Conservation (phyloP, 768 basidiomycete species). For the Leucosporidium creatinivorum region DNA sequence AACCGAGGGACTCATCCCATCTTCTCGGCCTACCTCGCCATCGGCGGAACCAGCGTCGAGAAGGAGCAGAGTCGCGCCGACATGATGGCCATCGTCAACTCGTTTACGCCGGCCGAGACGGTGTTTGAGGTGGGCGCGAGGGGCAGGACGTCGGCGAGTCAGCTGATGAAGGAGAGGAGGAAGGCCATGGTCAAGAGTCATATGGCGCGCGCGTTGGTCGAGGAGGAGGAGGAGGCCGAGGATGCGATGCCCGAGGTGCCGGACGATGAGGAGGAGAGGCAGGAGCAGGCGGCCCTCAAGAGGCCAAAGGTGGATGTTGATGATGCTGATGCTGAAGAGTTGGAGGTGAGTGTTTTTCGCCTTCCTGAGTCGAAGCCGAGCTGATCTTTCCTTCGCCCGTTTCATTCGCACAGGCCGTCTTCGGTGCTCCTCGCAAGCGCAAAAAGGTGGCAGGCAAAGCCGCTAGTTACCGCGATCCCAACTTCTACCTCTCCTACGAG, state of each 20-base stretch:
- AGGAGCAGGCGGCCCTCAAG: slow-evolving; percentile 55
- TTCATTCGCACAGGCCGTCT: slow-evolving; percentile 52
- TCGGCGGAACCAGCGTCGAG: slow-evolving; percentile 17
- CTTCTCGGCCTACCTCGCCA: slow-evolving; percentile 30
- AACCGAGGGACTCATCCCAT: slow-evolving; percentile 65
- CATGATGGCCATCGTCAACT: slow-evolving; percentile 64
- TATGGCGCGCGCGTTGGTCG: slow-evolving; percentile 12
- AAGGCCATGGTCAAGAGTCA: slow-evolving; percentile 58
- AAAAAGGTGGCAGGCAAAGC: slow-evolving; percentile 22
- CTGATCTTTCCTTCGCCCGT: neutral
- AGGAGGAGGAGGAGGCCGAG: slow-evolving; percentile 30
- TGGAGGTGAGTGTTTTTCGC: slow-evolving; percentile 14
- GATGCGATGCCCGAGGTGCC: slow-evolving; percentile 33
- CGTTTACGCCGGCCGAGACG: slow-evolving; percentile 80
- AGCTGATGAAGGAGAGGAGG: slow-evolving; percentile 80
- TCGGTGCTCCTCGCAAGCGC: slow-evolving; percentile 51
- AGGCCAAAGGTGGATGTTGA: slow-evolving; percentile 12
- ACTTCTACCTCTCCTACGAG: slow-evolving; percentile 87
- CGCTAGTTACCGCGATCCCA: slow-evolving; percentile 62
- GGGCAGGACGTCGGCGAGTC: slow-evolving; percentile 56
- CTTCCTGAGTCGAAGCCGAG: too few relatives aligned
- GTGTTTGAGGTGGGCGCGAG: slow-evolving; percentile 81
- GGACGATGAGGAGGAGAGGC: slow-evolving; percentile 42
- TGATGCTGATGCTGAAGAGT: slow-evolving; percentile 28
- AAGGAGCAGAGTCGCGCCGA: slow-evolving; percentile 56